Evolutionary conservation across 768 basidiomycete species (phyloP), one percentile per base, ranked within the genome.

Genomic region (Leucocoprinus birnbaumii): DNA sequence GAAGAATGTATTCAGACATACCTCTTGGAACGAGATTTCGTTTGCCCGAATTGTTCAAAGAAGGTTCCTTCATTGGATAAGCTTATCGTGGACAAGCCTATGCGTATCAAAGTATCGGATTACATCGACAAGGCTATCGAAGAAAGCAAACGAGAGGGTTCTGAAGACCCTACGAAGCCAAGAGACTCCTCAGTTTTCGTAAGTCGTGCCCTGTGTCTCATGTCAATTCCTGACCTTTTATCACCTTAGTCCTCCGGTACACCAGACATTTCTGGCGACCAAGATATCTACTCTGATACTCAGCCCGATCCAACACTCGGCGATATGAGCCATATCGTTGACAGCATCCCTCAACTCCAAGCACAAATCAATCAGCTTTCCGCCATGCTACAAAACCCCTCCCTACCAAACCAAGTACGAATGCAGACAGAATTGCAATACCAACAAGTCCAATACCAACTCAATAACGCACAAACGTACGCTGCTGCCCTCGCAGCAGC

Each of bases 1-100:
- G 95, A 98, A 72, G 96, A 98, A 69, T 98, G 96, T 73, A 91
- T 99, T 59, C 91, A 95, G 69, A 94, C 91, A 41, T 82, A 95
- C 71, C 78, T 99, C 48, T 82, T 96, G 59, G 96, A 98, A 69
- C 85, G 91, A 71, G 94, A 97, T 74, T 98, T 98, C 70, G 74
- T 88, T 55, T 98, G 96, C 71, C 95, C 93, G 7, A 85, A 86
- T 61, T 98, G 97, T 70, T 80, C 84, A 59, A 87, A 87, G 71
- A 94, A 89, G 73, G 84, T 98, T 57, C 80, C 87, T 2, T 94
- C 90, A 34, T 73, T 98, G 63, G 94, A 97, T 76, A 91, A 91
- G 70, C 78, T 98, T 47, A 69, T 83, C 54, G 67, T 82, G 64
- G 94, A 98, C 73, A 89, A 86, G 66, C 85, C 85, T 35, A 82